Percentiles rank a stretch among this genome's conserved stretches.
Conservation (phyloP, 2,329 filamentous ascomycete species). For the Ophiostoma tasmaniense region DNA sequence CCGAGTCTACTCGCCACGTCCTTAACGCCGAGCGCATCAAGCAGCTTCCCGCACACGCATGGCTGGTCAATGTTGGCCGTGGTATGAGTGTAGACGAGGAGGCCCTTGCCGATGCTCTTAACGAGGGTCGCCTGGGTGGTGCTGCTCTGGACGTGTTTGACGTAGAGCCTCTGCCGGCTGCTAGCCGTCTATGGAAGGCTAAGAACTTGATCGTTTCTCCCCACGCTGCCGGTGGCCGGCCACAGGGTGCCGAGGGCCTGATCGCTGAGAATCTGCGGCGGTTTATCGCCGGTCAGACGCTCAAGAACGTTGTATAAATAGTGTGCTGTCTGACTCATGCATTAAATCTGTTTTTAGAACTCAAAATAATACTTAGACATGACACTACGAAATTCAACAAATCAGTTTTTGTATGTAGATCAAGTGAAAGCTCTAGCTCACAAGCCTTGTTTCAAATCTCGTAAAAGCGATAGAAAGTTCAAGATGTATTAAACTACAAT, state of each 20-base stretch:
- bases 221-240: conserved; percentile 46
- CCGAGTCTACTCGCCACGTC: conserved; percentile 32
- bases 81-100: conserved; percentile 43
- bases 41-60: conserved; percentile 33
- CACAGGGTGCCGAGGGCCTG: conserved; percentile 50
- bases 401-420: too few relatives aligned
- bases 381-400: background rate
- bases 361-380: background rate
- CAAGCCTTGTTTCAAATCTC: background rate
- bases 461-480: background rate
- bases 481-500: background rate
- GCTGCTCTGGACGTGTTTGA: conserved; percentile 43
- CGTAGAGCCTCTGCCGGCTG: conserved; percentile 34
- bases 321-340: background rate
- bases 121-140: conserved; percentile 36
- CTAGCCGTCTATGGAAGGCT: conserved; percentile 27
- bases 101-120: conserved; percentile 38
- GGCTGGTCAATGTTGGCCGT: conserved; percentile 40
- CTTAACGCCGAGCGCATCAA: conserved; percentile 33
- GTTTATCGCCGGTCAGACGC: conserved; percentile 48
- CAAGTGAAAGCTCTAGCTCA: background rate
- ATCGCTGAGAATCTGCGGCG: conserved; percentile 53
- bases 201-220: conserved; percentile 23
- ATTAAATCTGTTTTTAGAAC: background rate
- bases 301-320: conserved; percentile 42